Conservation (phyloP, 2,329 filamentous ascomycete species). For the Proliferodiscus dingleyae region DNA sequence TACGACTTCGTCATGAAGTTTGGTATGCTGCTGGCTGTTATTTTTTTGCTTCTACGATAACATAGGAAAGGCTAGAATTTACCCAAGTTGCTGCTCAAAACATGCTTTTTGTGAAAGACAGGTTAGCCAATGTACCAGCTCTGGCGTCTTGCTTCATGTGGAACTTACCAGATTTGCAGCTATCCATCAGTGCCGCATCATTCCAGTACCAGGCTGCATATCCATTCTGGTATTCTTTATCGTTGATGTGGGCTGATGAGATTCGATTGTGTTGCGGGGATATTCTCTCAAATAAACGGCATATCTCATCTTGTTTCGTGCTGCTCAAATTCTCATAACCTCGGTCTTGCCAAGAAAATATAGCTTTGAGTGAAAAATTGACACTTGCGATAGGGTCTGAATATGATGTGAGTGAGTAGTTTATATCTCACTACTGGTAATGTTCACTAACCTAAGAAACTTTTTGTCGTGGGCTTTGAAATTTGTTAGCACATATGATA, state of each 20-base stretch:
- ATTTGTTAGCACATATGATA: no score
- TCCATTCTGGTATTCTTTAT: background rate
- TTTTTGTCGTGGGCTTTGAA: background rate
- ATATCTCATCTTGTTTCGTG: slow-evolving; percentile 5
- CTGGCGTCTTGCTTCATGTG: background rate
- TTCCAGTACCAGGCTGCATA: slow-evolving; percentile 11
- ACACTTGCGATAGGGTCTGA: slow-evolving; percentile 5
- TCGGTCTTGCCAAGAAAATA: slow-evolving; percentile 4
- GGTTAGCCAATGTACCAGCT: background rate
- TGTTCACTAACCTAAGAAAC: slow-evolving; percentile 3
- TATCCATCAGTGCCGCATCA: slow-evolving; percentile 8
- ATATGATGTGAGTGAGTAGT: background rate
- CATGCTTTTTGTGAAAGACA: background rate
- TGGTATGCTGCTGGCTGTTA: slow-evolving; percentile 1
- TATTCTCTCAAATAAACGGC: slow-evolving; percentile 4
- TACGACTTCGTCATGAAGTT: background rate
- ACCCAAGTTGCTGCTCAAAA: slow-evolving; percentile 4
- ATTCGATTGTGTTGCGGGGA: background rate
- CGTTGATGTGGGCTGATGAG: background rate
- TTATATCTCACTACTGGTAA: background rate
- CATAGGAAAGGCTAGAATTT: background rate
- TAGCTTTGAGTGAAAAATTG: slow-evolving; percentile 4
- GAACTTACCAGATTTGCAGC: slow-evolving; percentile 6
- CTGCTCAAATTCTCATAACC: background rate
- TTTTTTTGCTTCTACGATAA: background rate